These are phyloP conservation scores for Penicillium fimorum DNA, from an alignment of 495 filamentous ascomycete species.

Conservation along the genomic window DNA sequence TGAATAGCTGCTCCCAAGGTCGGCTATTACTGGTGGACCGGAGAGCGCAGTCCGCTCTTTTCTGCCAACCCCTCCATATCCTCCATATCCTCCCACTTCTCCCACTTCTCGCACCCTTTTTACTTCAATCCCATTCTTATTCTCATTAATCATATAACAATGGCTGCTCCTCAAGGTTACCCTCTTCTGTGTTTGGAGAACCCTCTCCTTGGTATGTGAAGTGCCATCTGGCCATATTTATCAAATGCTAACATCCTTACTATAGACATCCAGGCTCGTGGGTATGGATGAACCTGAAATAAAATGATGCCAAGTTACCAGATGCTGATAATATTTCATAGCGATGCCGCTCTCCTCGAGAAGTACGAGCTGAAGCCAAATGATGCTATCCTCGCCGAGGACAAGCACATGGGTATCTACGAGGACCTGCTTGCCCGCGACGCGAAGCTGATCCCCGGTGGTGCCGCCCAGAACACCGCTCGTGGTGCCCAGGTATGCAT, in stretches of 20 bases:
- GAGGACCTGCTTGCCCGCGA: conserved; percentile 86
- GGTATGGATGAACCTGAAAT: conserved; percentile 42
- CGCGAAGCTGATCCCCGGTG: conserved; percentile 92
- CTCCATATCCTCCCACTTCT: conserved; percentile 17
- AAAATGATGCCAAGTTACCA: conserved; percentile 3
- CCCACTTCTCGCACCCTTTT: conserved; percentile 22
- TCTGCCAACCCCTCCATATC: conserved; percentile 30
- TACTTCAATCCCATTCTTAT: conserved; percentile 12
- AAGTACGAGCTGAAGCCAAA: conserved; percentile 94
- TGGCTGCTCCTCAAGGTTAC: conserved; percentile 73
- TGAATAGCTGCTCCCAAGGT: conserved; percentile 2
- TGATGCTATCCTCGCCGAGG: conserved; percentile 94
- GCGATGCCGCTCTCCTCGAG: conserved; percentile 71
- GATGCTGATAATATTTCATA: conserved; percentile 13
- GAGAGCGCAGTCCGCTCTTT: conserved; percentile 21
- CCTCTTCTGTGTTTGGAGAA: conserved; percentile 91
- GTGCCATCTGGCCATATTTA: conserved; percentile 7
- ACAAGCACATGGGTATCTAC: conserved; percentile 83
- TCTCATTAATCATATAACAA: conserved; percentile 37
- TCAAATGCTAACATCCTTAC: conserved; percentile 16
- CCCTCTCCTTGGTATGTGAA: conserved; percentile 78
- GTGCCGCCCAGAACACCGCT: conserved; percentile 97
- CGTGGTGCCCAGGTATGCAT: conserved; percentile 76
- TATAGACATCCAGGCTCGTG: conserved; percentile 87
- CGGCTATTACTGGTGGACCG: conserved; percentile 8